Percentiles rank a stretch among this genome's conserved stretches.
These are phyloP conservation scores for Suhomyces xylopsoci DNA, from an alignment of 805 yeast genomes.

Conservation along the genomic window DNA sequence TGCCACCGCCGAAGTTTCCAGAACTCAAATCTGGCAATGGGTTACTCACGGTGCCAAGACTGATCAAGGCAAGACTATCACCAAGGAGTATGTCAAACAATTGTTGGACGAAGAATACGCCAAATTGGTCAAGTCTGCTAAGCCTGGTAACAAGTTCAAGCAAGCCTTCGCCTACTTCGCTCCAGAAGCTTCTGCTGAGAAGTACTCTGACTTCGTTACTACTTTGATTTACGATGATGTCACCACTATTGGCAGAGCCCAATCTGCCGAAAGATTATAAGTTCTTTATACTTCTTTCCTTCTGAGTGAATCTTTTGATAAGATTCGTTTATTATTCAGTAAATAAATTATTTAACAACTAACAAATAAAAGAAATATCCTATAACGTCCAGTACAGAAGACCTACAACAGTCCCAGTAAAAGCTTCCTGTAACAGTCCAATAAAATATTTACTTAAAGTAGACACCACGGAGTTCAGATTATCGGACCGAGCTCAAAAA, in stretches of 20 bases:
- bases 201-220: conserved; percentile 75
- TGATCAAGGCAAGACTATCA: conserved; percentile 56
- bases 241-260: conserved; percentile 49
- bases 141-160: conserved; percentile 61
- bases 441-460: too few relatives aligned
- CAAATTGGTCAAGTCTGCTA: conserved; percentile 46
- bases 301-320: conserved; percentile 1
- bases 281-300: background rate
- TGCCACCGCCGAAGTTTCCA: conserved; percentile 83
- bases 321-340: background rate
- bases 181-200: conserved; percentile 70
- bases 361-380: background rate
- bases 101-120: conserved; percentile 62
- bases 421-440: too few relatives aligned
- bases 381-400: too few relatives aligned
- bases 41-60: conserved; percentile 64
- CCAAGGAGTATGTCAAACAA: conserved; percentile 55
- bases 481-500: background rate
- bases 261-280: conserved; percentile 40
- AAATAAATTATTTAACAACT: background rate
- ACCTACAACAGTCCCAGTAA: background rate
- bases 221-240: conserved; percentile 73
- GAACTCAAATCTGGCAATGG: conserved; percentile 84
- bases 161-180: conserved; percentile 68
- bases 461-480: background rate